phyloP scores from a whole-genome alignment of 139 green algal genomes.

The Tetradesmus obliquus region DNA sequence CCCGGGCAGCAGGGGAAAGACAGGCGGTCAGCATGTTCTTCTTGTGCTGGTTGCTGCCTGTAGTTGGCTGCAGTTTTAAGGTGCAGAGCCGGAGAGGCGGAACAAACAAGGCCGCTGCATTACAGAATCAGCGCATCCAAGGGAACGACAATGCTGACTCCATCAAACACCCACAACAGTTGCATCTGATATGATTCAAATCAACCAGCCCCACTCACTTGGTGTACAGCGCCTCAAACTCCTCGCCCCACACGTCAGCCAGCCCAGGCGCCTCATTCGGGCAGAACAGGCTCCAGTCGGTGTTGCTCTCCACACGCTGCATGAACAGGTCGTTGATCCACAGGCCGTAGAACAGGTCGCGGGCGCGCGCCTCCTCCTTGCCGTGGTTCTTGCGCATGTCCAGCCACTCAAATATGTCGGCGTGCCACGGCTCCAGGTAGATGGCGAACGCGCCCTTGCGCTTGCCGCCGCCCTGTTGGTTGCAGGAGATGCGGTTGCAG shows the following conservation, averaged over 20 bases:
- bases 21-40: too few species aligned
- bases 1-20: background rate
- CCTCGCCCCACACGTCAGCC: conserved; percentile 94
- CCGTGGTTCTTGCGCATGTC: conserved; percentile 99
- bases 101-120: background rate
- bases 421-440: conserved; percentile 99
- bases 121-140: background rate
- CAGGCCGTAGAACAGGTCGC: conserved; percentile 99
- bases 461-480: conserved; percentile 97
- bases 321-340: conserved; percentile 99
- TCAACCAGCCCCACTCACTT: conserved; percentile 65
- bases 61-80: too few species aligned
- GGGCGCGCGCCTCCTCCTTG: conserved; percentile 94
- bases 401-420: conserved; percentile 98
- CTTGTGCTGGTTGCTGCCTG: too few species aligned
- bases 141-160: background rate
- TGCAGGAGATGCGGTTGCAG: conserved; percentile 60
- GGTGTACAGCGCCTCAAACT: conserved; percentile 92
- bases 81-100: too few species aligned
- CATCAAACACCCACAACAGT: background rate
- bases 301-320: conserved; percentile 85
- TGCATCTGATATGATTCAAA: background rate
- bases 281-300: conserved; percentile 97
- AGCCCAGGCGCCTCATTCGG: conserved; percentile 97
- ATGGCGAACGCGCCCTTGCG: conserved; percentile 97